phyloP scores from a whole-genome alignment of 2,329 filamentous ascomycete species.

The Chaetomium olivaceum region DNA sequence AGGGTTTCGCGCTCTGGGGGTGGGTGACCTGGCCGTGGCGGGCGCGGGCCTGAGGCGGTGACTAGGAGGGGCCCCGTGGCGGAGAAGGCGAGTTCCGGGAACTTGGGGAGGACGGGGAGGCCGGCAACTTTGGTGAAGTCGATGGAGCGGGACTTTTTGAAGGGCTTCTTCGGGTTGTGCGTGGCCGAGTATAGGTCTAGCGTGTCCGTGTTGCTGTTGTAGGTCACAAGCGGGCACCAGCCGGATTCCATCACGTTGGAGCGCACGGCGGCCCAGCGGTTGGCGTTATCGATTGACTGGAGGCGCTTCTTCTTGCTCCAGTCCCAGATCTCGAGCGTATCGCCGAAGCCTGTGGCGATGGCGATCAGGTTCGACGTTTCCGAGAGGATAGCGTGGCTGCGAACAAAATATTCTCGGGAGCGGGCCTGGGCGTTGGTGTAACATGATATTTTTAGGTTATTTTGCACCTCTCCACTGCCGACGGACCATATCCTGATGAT shows the following conservation, averaged over 20 bases:
- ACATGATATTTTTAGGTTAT: conserved; percentile 42
- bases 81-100: conserved; percentile 45
- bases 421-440: conserved; percentile 43
- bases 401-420: conserved; percentile 46
- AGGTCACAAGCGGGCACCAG: conserved; percentile 41
- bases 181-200: conserved; percentile 41
- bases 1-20: conserved; percentile 43
- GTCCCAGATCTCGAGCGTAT: conserved; percentile 44
- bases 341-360: conserved; percentile 44
- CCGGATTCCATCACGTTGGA: conserved; percentile 40
- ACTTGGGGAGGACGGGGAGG: conserved; percentile 42
- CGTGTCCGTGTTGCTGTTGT: conserved; percentile 36
- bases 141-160: conserved; percentile 40
- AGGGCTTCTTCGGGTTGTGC: conserved; percentile 41
- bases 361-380: conserved; percentile 43
- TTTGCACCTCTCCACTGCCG: conserved; percentile 31
- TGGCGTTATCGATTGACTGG: conserved; percentile 41
- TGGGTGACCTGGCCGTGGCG: conserved; percentile 41
- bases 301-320: conserved; percentile 44
- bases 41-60: conserved; percentile 43
- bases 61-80: conserved; percentile 43
- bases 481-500: conserved; percentile 36
- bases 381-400: conserved; percentile 45
- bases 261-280: conserved; percentile 43
- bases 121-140: conserved; percentile 38